phyloP scores from a whole-genome alignment of 2,329 filamentous ascomycete genomes.

The Colletotrichum cereale region DNA sequence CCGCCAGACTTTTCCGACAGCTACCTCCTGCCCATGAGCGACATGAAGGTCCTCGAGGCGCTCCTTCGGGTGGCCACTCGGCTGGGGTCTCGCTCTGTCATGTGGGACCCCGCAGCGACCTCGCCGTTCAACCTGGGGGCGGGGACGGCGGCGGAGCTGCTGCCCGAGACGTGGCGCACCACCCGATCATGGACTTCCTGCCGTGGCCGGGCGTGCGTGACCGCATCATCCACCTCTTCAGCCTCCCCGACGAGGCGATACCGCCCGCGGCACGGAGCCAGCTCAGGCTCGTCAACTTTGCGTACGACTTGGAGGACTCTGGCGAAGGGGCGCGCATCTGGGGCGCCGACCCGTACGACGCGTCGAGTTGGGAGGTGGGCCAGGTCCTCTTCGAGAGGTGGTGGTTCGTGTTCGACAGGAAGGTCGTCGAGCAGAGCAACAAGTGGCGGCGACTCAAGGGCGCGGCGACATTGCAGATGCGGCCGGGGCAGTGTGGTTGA shows the following conservation, averaged over 20 bases:
- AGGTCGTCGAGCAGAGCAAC: conserved; percentile 67
- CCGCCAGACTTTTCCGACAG: conserved; percentile 57
- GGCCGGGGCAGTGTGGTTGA: conserved; percentile 13
- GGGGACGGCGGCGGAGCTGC: conserved; percentile 49
- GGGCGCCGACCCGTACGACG: conserved; percentile 62
- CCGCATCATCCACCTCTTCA: conserved; percentile 64
- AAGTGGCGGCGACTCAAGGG: conserved; percentile 62
- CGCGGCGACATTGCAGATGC: conserved; percentile 44
- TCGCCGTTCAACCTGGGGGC: conserved; percentile 59
- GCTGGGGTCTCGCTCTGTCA: conserved; percentile 54
- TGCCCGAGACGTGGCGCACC: conserved; percentile 65
- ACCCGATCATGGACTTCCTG: conserved; percentile 68
- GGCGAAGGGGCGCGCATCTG: conserved; percentile 65
- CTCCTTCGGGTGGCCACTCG: conserved; percentile 61
- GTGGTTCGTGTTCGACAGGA: conserved; percentile 71
- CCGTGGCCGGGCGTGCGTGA: conserved; percentile 69
- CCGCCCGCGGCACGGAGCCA: conserved; percentile 60
- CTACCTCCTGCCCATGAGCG: conserved; percentile 61
- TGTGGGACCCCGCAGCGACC: conserved; percentile 61
- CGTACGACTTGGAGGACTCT: conserved; percentile 69
- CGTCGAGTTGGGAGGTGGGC: conserved; percentile 67
- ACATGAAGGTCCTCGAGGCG: conserved; percentile 62
- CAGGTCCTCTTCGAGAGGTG: conserved; percentile 69
- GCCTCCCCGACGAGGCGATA: conserved; percentile 60
- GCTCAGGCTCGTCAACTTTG: conserved; percentile 63